Conservation (phyloP, 306 rosid species). For the Cicer yamashitae region DNA sequence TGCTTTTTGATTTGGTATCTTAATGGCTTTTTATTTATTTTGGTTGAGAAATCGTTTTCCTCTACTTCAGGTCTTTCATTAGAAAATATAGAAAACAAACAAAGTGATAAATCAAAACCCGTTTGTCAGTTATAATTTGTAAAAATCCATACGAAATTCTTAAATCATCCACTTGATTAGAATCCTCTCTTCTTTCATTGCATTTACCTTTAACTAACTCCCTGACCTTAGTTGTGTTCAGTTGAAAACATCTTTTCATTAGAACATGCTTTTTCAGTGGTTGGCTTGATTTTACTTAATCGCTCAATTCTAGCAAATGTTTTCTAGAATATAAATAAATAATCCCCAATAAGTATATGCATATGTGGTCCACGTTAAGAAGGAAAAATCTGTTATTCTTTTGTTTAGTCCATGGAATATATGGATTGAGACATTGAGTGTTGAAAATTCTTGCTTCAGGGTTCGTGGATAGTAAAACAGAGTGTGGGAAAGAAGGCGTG, state of each 20-base stretch:
- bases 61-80: constrained; percentile 3
- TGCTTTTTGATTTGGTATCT: constrained; percentile 34
- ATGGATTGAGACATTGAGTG: constrained; percentile 24
- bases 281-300: constrained; percentile 31
- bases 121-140: constrained; percentile 18
- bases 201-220: background rate
- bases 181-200: constrained; percentile 34
- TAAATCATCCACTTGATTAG: constrained; percentile 18
- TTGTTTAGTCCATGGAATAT: constrained; percentile 11
- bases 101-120: constrained; percentile 9
- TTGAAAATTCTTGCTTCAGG: constrained; percentile 58
- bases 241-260: constrained; percentile 5
- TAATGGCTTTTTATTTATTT: background rate
- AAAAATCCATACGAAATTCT: constrained; percentile 3
- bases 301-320: constrained; percentile 27
- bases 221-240: constrained; percentile 28
- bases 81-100: constrained; percentile 16
- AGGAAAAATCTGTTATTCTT: constrained; percentile 19
- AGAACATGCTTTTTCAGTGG: constrained; percentile 26
- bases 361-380: constrained; percentile 25
- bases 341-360: background rate
- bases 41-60: constrained; percentile 29
- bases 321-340: constrained; percentile 25
- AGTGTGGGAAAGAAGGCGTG: constrained; percentile 98
- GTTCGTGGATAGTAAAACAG: constrained; percentile 98